phyloP scores from a whole-genome alignment of 2,329 filamentous ascomycete genomes.

The Leptodontidium sp. region DNA sequence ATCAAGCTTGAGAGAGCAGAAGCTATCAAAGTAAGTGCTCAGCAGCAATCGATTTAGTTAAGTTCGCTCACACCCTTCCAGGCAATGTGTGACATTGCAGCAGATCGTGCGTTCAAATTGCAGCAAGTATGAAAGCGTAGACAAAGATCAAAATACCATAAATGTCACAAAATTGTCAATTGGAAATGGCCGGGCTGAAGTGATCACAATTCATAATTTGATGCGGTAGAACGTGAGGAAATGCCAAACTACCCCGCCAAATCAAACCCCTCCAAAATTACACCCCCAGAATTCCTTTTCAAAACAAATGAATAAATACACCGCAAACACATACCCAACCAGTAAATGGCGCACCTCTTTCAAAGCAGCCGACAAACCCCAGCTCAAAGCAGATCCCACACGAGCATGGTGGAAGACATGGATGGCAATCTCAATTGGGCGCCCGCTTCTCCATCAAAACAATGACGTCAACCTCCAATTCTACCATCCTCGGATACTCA shows the following conservation, averaged over 20 bases:
- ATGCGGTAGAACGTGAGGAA: too few relatives aligned
- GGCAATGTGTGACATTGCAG: constrained; percentile 92
- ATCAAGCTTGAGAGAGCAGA: constrained; percentile 72
- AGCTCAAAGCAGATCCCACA: not conserved
- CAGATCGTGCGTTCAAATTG: constrained; percentile 69
- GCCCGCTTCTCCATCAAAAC: not conserved
- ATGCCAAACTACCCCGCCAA: too few relatives aligned
- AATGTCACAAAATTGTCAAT: too few relatives aligned
- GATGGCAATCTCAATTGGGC: not conserved
- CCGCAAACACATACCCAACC: not conserved
- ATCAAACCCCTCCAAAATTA: not conserved
- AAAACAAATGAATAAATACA: too few relatives aligned
- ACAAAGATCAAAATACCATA: not conserved
- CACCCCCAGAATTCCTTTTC: too few relatives aligned
- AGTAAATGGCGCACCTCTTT: not conserved
- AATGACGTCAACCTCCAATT: constrained; percentile 5
- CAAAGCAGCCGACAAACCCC: not conserved
- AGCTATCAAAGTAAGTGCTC: constrained; percentile 70
- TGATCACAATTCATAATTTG: too few relatives aligned
- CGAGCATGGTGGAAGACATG: not conserved
- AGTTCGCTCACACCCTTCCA: constrained; percentile 35
- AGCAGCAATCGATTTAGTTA: not conserved
- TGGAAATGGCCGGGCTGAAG: too few relatives aligned
- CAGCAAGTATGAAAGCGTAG: constrained; percentile 2
- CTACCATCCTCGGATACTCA: not conserved